Evolutionary conservation across 2,329 filamentous ascomycete genomes (phyloP).

Genomic region (Fusarium metavorans): DNA sequence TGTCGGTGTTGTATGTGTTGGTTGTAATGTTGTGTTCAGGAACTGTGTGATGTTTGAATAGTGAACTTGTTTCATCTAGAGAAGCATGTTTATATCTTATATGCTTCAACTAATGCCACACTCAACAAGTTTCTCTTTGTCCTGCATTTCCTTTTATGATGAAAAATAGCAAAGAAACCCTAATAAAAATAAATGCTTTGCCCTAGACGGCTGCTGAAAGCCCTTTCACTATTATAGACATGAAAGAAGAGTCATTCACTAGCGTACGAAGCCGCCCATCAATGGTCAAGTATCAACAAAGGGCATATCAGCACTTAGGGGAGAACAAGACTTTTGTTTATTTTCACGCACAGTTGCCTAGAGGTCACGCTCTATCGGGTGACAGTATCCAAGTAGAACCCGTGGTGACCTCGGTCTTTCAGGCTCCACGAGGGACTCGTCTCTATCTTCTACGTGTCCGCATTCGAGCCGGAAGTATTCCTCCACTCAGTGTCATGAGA

Average conservation of each 20-base stretch:
- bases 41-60: not conserved
- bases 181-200: not conserved
- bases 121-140: not conserved
- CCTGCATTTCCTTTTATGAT: not conserved
- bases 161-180: not conserved
- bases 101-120: not conserved
- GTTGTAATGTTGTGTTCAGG: not conserved
- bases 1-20: not conserved
- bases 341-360: not conserved
- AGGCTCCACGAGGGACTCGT: not conserved
- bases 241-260: not conserved
- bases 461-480: not conserved
- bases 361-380: not conserved
- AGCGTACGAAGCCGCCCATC: not conserved
- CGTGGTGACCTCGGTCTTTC: not conserved
- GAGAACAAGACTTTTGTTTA: not conserved
- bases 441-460: not conserved
- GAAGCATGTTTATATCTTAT: not conserved
- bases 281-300: not conserved
- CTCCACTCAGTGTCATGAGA: not conserved
- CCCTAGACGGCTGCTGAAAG: not conserved
- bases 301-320: not conserved
- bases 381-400: not conserved
- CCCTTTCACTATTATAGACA: not conserved
- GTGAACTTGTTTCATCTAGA: not conserved